phyloP scores from a whole-genome alignment of 129 eudicot species.

The Rutidosis leptorrhynchoides region DNA sequence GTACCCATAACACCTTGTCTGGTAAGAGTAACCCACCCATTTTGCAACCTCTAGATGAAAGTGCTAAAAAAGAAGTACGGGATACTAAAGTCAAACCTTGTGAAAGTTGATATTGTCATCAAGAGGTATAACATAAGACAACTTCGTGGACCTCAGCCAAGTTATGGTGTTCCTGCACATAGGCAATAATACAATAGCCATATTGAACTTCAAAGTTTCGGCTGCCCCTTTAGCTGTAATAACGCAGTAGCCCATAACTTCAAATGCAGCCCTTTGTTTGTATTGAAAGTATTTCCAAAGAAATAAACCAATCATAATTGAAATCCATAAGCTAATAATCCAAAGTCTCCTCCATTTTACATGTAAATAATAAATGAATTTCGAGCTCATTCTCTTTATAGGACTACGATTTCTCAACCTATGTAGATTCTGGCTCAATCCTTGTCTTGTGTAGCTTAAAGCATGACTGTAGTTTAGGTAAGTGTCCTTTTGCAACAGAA shows the following conservation, averaged over 20 bases:
- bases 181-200: slow-evolving; percentile 87
- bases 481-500: slow-evolving; percentile 87
- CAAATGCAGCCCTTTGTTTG: slow-evolving; percentile 65
- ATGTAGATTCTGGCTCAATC: slow-evolving; percentile 85
- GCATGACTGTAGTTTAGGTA: slow-evolving; percentile 97
- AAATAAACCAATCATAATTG: slow-evolving; percentile 75
- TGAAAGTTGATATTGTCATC: slow-evolving; percentile 99
- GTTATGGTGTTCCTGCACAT: slow-evolving; percentile 94
- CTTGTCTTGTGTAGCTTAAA: slow-evolving; percentile 98
- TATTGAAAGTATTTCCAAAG: slow-evolving; percentile 84
- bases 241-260: slow-evolving; percentile 93
- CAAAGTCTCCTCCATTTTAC: slow-evolving; percentile 93
- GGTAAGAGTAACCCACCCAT: background rate
- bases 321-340: slow-evolving; percentile 70
- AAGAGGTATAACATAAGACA: slow-evolving; percentile 64
- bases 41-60: background rate
- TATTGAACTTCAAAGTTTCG: slow-evolving; percentile 87
- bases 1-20: no score
- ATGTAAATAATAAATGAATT: slow-evolving; percentile 55
- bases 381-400: slow-evolving; percentile 58
- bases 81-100: slow-evolving; percentile 45
- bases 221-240: slow-evolving; percentile 97
- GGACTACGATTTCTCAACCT: slow-evolving; percentile 64
- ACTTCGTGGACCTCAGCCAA: slow-evolving; percentile 86
- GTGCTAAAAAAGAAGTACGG: background rate